These are phyloP conservation scores for Penicillium turbatum DNA, from an alignment of 495 filamentous ascomycete genomes.

Conservation along the genomic window DNA sequence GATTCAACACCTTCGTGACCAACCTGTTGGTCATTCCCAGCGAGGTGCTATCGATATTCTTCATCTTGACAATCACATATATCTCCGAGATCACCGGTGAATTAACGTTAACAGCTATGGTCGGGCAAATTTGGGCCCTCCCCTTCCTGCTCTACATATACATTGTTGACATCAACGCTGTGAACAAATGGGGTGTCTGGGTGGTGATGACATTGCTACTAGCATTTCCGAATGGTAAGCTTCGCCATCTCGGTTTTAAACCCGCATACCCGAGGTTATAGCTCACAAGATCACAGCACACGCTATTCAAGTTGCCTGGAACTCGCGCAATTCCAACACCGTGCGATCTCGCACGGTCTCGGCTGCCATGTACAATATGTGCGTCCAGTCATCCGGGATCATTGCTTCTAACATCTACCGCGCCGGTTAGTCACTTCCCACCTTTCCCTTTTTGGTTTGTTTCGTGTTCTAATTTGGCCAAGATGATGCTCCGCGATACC, in stretches of 20 bases:
- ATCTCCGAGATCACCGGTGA: slow-evolving; percentile 46
- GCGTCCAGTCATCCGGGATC: slow-evolving; percentile 46
- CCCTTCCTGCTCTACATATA: slow-evolving; percentile 55
- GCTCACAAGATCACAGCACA: slow-evolving; percentile 20
- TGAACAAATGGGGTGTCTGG: slow-evolving; percentile 53
- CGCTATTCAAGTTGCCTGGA: slow-evolving; percentile 37
- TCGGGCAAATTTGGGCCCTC: slow-evolving; percentile 51
- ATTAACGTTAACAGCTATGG: slow-evolving; percentile 42
- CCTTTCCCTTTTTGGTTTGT: not conserved
- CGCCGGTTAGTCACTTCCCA: slow-evolving; percentile 42
- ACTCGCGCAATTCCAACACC: slow-evolving; percentile 51
- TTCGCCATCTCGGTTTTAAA: slow-evolving; percentile 7
- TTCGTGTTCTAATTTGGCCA: slow-evolving; percentile 29
- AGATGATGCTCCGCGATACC: slow-evolving; percentile 57
- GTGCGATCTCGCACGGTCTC: slow-evolving; percentile 55
- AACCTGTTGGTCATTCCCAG: slow-evolving; percentile 62
- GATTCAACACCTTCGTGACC: slow-evolving; percentile 61
- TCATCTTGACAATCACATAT: slow-evolving; percentile 47
- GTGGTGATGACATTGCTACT: slow-evolving; percentile 54
- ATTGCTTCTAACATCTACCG: slow-evolving; percentile 55
- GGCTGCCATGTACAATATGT: slow-evolving; percentile 55
- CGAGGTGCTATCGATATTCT: slow-evolving; percentile 35
- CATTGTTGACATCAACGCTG: slow-evolving; percentile 38
- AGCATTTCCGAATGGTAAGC: slow-evolving; percentile 52
- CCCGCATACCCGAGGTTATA: slow-evolving; percentile 19